Base-by-base conservation (phyloP, 2,329 filamentous ascomycete genomes). In the Blastomyces parvus region DNA sequence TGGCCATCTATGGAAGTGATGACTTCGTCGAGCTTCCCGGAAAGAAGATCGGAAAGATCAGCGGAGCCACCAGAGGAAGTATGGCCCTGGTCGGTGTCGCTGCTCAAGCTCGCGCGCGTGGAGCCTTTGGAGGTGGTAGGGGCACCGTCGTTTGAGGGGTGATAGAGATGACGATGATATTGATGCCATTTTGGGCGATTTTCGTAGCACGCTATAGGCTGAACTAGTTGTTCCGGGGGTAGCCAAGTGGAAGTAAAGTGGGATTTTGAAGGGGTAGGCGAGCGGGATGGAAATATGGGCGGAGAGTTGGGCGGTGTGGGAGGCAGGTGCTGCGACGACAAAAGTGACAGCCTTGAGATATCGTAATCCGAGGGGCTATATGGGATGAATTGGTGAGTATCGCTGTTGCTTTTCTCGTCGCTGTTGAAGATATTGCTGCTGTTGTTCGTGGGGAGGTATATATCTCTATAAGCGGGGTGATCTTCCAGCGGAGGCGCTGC, bases 1-100 rank as follows among this genome's bases (percentile, higher is more conserved):
- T 89, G 87, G 25, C 81, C 79, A 71, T 92, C 89, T 62, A 92
- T 91, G 36, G 83, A 80, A 0, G 88, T 90, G 72, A 92, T 84
- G 63, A 90, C 81, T 55, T 84, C 77, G 71, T 90, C 83, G 65
- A 92, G 82, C 61, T 85, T 85, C 3, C 79, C 78, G 17, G 80
- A 83, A 57, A 91, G 82, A 62, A 84, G 77, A 69, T 89, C 84
- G 68, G 80, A 85, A 22, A 70, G 61, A 60, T 71, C 70, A 3
- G 66, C 57, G n/a, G 66, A 66, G 2, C 66, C 62, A 5, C 64
- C 53, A 8, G 69, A 52, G 25, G 48, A 61, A 73, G 77, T 62
- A 71, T 77, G 42, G 27, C 71, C 69, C 1, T 67, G 60, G 3
- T 71, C 67, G 3, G 64, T 53, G 3, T 68, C 67, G 11, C 66